Conservation (phyloP, 2,329 filamentous ascomycete genomes). For the Trichoderma harzianum region DNA sequence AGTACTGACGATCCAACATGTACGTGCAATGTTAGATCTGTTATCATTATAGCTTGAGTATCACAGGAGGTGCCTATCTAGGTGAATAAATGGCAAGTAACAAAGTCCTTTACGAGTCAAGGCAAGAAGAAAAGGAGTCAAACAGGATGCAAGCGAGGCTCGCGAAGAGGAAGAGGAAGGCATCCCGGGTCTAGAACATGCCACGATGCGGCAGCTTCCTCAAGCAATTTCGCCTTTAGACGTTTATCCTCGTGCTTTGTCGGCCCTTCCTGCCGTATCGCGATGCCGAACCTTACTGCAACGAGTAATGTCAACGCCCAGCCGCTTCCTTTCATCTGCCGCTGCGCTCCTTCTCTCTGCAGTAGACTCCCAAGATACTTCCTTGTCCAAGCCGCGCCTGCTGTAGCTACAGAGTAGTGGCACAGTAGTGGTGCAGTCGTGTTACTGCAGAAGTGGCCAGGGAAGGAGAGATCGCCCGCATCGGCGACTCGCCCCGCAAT, state of each 20-base stretch:
- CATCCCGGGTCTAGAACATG: background rate
- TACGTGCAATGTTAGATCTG: background rate
- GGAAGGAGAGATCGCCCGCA: background rate
- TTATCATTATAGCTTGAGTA: background rate
- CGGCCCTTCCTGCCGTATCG: background rate
- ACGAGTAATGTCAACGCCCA: background rate
- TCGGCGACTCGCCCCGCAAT: slow-evolving; percentile 17
- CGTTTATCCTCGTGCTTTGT: background rate
- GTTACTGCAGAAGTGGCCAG: background rate
- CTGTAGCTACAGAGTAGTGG: background rate
- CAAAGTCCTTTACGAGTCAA: background rate
- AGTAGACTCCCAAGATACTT: background rate
- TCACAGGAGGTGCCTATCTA: background rate
- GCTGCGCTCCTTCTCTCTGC: background rate
- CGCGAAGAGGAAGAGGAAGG: background rate
- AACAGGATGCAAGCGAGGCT: background rate
- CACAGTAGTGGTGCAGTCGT: background rate
- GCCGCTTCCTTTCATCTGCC: background rate
- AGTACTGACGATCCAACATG: background rate
- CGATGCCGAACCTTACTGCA: background rate
- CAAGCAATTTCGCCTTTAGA: background rate
- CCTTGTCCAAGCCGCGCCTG: background rate
- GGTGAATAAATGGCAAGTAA: background rate
- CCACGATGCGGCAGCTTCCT: background rate
- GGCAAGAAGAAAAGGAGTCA: background rate